Conservation (phyloP, 1,139 yeast species). For the Yamadazyma kanchanaburiensis region DNA sequence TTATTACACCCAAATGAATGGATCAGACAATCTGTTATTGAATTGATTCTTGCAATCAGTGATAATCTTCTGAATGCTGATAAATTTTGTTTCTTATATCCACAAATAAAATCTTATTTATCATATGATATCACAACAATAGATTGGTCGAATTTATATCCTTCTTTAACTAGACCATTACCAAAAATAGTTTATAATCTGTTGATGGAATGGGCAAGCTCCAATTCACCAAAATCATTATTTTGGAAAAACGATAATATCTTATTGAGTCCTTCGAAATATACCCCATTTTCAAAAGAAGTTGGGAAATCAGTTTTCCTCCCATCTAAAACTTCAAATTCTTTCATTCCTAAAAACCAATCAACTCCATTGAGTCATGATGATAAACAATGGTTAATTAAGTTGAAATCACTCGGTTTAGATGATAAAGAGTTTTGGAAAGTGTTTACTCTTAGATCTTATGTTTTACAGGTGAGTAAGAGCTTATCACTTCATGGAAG, state of each 20-base stretch:
- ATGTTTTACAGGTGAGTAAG: constrained; percentile 59
- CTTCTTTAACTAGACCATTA: constrained; percentile 64
- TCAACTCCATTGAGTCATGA: constrained; percentile 43
- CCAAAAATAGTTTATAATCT: constrained; percentile 64
- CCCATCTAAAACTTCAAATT: constrained; percentile 13
- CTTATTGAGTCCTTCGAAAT: constrained; percentile 10
- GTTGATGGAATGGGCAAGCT: constrained; percentile 69
- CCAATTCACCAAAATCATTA: constrained; percentile 57
- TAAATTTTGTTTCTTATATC: constrained; percentile 76
- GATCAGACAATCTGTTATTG: constrained; percentile 70
- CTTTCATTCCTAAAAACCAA: constrained; percentile 1
- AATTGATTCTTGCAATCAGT: constrained; percentile 60
- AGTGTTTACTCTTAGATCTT: constrained; percentile 63
- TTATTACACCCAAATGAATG: constrained; percentile 85
- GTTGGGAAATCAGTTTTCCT: constrained; percentile 42
- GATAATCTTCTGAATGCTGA: constrained; percentile 71
- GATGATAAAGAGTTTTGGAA: constrained; percentile 80
- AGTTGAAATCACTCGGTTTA: constrained; percentile 68
- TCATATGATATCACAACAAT: constrained; percentile 72
- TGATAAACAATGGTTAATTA: constrained; percentile 74
- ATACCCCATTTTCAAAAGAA: constrained; percentile 24
- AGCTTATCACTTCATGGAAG: constrained; percentile 6
- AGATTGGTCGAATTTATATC: constrained; percentile 60
- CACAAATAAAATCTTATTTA: constrained; percentile 73
- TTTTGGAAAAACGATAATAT: constrained; percentile 57